Conservation (phyloP, 1,139 yeast species). For the Yarrowia galli region DNA sequence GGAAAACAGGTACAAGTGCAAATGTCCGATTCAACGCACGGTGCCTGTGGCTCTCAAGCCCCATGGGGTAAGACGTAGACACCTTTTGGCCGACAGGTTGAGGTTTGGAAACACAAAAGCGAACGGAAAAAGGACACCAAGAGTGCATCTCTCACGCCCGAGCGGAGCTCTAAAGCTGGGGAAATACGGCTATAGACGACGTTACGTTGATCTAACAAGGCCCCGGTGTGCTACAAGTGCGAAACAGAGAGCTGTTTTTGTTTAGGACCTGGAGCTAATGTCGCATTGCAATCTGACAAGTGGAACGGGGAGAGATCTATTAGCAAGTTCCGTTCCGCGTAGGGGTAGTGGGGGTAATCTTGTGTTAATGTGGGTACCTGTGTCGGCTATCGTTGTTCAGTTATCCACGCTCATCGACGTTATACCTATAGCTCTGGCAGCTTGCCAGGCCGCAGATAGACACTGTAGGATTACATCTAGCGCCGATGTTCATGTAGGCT, state of each 20-base stretch:
- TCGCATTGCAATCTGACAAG: not conserved
- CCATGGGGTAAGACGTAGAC: not conserved
- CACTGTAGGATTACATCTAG: no score
- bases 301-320: not conserved
- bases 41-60: not conserved
- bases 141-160: not conserved
- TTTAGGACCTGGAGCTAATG: not conserved
- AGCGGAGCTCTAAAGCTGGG: constrained; percentile 29
- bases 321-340: not conserved
- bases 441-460: no score
- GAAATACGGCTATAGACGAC: constrained; percentile 32
- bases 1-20: not conserved
- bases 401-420: no score
- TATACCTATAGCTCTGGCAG: not conserved
- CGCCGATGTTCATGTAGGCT: no score
- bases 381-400: no score
- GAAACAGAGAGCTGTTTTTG: not conserved
- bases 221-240: not conserved
- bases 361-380: no score
- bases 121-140: not conserved
- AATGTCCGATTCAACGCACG: constrained; percentile 21
- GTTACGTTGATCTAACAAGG: constrained; percentile 11
- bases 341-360: not conserved
- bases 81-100: not conserved
- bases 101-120: not conserved